A percentile compares a stretch with the other conserved stretches of the same genome.
Evolutionary conservation across 2,329 filamentous ascomycete species (phyloP).

Genomic region (Hortaea werneckii): DNA sequence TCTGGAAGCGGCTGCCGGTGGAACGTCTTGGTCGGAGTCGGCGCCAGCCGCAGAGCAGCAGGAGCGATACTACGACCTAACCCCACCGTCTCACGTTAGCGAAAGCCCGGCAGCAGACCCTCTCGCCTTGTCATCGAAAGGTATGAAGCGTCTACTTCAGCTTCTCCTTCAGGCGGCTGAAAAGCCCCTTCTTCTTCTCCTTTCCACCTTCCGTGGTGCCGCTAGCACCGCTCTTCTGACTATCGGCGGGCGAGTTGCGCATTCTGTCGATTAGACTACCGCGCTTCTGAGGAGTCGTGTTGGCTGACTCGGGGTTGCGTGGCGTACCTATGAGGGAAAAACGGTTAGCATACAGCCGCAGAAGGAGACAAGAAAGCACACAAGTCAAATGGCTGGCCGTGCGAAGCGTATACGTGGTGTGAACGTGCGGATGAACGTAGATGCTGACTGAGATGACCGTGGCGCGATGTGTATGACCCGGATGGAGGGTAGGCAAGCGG

Average conservation of each 20-base stretch:
- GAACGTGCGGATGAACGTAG: no score
- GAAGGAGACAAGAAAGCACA: no score
- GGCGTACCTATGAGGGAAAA: conserved; percentile 11
- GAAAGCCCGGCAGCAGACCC: background rate
- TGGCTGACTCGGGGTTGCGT: conserved; percentile 7
- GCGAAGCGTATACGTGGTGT: no score
- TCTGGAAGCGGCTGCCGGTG: no score
- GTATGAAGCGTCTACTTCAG: conserved; percentile 18
- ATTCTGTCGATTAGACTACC: conserved; percentile 17
- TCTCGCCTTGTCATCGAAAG: background rate
- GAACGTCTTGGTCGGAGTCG: no score
- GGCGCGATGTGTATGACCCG: no score
- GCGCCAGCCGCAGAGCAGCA: no score
- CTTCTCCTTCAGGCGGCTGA: conserved; percentile 41
- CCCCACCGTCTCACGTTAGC: background rate
- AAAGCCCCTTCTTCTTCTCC: conserved; percentile 41
- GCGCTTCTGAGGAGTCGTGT: conserved; percentile 20
- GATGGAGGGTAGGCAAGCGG: no score
- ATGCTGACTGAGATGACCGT: no score
- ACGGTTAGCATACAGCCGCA: background rate
- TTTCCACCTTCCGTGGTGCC: conserved; percentile 21
- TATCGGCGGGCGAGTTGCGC: conserved; percentile 31
- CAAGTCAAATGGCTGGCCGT: no score
- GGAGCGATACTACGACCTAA: no score
- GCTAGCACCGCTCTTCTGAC: conserved; percentile 21